Percentiles rank a stretch among this genome's conserved stretches.
Evolutionary conservation across 2,329 filamentous ascomycete species (phyloP).

Genomic region (Colletotrichum orbiculare): DNA sequence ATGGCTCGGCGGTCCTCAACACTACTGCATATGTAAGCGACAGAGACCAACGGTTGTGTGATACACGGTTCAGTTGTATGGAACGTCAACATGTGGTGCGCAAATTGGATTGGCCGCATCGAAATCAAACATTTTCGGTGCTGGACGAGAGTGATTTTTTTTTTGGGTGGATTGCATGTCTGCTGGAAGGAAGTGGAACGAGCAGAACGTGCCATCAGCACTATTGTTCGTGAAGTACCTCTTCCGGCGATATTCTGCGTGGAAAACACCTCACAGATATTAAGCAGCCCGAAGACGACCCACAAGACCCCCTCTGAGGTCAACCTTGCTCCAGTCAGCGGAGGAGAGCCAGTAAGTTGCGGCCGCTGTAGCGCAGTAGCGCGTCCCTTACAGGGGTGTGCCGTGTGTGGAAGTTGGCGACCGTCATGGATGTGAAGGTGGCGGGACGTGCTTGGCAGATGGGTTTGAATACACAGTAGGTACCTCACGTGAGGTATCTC

Average conservation of each 20-base stretch:
- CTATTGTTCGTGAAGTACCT: conserved; percentile 9
- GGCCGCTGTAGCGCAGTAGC: conserved; percentile 25
- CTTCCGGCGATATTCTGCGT: no score
- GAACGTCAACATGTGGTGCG: conserved; percentile 3
- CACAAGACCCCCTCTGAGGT: conserved; percentile 11
- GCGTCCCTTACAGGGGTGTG: conserved; percentile 24
- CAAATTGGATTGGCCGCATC: conserved; percentile 9
- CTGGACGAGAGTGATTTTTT: not conserved
- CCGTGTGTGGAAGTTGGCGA: conserved; percentile 10
- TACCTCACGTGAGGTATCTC: no score
- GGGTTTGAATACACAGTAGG: no score
- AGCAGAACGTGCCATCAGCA: conserved; percentile 3
- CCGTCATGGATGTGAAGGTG: conserved; percentile 17
- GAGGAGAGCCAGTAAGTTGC: conserved; percentile 28
- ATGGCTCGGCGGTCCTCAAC: not conserved
- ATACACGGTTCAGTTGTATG: conserved; percentile 10
- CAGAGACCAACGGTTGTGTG: not conserved
- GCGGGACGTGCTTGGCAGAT: conserved; percentile 23
- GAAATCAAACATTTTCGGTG: not conserved
- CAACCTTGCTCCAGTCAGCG: conserved; percentile 15
- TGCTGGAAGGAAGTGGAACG: conserved; percentile 28
- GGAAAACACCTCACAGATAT: not conserved
- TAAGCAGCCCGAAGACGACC: conserved; percentile 9
- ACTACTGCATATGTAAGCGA: no score
- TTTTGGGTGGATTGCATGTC: conserved; percentile 17